Evolutionary conservation across 2,329 filamentous ascomycete species (phyloP).

Genomic region (Aspergillus fumigatus): DNA sequence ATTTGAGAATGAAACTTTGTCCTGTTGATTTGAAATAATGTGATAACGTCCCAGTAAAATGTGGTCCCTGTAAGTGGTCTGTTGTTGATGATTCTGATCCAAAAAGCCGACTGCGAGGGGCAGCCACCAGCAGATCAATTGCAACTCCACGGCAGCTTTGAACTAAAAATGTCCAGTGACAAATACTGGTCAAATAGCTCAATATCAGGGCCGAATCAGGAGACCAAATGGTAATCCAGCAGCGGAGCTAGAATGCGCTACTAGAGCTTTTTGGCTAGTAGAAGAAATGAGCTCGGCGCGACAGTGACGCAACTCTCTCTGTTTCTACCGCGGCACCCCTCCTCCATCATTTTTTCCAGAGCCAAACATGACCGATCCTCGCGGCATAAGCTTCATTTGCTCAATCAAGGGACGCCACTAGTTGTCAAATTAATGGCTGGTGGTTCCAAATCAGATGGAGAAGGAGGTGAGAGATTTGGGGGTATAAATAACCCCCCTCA

Average conservation of each 20-base stretch:
- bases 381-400: neutral
- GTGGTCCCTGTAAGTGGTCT: neutral
- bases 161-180: neutral
- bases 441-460: neutral
- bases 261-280: neutral
- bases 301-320: neutral
- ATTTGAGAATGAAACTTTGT: neutral
- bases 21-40: neutral
- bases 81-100: neutral
- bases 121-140: neutral
- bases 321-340: neutral
- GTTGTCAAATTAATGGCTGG: neutral
- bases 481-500: constrained; percentile 47
- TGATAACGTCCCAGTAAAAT: neutral
- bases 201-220: neutral
- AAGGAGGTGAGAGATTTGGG: neutral
- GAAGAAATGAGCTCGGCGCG: neutral
- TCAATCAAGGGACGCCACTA: neutral
- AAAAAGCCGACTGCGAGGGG: neutral
- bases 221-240: neutral
- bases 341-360: neutral
- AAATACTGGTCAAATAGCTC: neutral
- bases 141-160: neutral
- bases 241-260: neutral
- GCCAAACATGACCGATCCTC: neutral